Base-by-base conservation (phyloP, 495 filamentous ascomycete species). In the Stereocaulon alpinum region DNA sequence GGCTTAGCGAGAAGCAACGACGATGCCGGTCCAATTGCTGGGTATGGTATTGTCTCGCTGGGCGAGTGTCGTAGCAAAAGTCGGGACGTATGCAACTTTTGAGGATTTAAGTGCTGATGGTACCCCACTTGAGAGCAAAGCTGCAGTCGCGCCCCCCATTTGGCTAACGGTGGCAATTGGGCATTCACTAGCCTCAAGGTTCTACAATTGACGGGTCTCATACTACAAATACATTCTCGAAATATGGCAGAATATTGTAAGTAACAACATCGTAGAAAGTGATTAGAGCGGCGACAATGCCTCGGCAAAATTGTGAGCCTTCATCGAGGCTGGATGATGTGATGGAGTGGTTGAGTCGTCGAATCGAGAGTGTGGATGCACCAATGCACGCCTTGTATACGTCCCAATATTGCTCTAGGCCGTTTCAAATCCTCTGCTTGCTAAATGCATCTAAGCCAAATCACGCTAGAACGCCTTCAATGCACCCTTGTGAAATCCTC, bases 391-490 rank as follows among this genome's bases (percentile, higher is more conserved):
- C 41, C 24, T 2, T 40, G 18, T 7, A 42, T 3, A 12, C 7
- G 51, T 42, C 9, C 47, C 29, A 30, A 27, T 22, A 3, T 34
- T 9, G 18, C 7, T 17, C 6, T 20, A 51, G 24, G 49, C 30
- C 15, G 49, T 52, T 32, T 29, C 49, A 51, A 2, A 51, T 48
- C 44, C 47, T 12, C 40, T 42, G 14, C 4, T 42, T 34, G 56
- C 56, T 59, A 59, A 51, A 59, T 59, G 45, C 56, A 32, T n/a
- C n/a, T 10, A 51, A 24, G 6, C 34, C 56, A 51, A 27, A 32
- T 29, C 3, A 50, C 17, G 11, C 34, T 14, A 15, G 2, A 59
- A 51, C 37, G 45, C 56, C 56, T 0, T 32, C 45, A 51, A 59
- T 43, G 37, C 45, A 29, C 32, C 22, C 37, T 59, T 24, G 10